Evolutionary conservation across 495 filamentous ascomycete genomes (phyloP).

Genomic region (Neurospora sp.): DNA sequence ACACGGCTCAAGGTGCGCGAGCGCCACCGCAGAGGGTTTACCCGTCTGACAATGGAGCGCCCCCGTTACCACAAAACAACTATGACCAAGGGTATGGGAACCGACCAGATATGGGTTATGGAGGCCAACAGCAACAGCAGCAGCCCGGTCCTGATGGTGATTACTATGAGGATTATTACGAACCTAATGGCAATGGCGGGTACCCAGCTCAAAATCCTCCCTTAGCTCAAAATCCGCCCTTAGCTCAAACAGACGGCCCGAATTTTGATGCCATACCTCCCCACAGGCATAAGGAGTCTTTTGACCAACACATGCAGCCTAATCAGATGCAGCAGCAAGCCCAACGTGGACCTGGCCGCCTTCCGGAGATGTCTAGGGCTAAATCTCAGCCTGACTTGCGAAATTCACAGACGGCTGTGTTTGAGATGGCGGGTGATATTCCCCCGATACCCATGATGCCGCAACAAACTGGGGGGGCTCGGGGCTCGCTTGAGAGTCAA

Average conservation of each 20-base stretch:
- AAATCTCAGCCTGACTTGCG: constrained; percentile 63
- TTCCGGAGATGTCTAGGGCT: constrained; percentile 40
- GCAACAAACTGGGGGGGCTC: neutral
- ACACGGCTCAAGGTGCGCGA: constrained; percentile 40
- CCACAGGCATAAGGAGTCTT: constrained; percentile 35
- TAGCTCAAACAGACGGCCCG: constrained; percentile 50
- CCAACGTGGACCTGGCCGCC: constrained; percentile 32
- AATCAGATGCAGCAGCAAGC: constrained; percentile 20
- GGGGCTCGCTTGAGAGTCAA: constrained; percentile 6
- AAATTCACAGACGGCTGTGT: constrained; percentile 51
- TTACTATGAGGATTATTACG: constrained; percentile 50
- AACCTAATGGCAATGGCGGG: constrained; percentile 19
- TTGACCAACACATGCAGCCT: constrained; percentile 34
- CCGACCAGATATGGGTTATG: constrained; percentile 15
- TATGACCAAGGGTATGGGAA: constrained; percentile 13
- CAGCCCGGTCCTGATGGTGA: constrained; percentile 36
- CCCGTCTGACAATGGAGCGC: constrained; percentile 30
- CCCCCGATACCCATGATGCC: constrained; percentile 37
- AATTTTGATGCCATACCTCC: constrained; percentile 61
- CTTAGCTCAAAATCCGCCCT: constrained; percentile 23
- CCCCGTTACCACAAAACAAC: constrained; percentile 20
- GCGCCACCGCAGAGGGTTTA: constrained; percentile 36
- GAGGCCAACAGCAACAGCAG: constrained; percentile 14
- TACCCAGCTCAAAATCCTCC: constrained; percentile 21
- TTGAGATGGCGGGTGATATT: constrained; percentile 59